Evolutionary conservation across 148 eudicot genomes (phyloP).

Genomic region (Mesembryanthemum crystallinum): DNA sequence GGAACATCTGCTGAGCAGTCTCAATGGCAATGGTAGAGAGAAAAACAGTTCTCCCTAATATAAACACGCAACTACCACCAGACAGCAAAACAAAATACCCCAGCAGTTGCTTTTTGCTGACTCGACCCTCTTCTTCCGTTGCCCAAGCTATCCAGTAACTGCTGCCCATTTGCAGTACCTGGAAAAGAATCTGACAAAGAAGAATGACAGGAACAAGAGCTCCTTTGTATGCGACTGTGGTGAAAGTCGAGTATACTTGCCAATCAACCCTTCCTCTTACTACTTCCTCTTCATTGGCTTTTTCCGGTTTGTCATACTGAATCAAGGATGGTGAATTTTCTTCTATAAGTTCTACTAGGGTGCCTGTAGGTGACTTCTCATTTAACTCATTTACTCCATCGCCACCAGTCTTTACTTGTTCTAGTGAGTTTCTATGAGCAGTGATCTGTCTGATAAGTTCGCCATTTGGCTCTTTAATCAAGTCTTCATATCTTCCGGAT

Average conservation of each 20-base stretch:
- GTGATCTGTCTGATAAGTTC: conserved; percentile 68
- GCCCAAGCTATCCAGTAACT: conserved; percentile 98
- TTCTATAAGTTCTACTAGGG: conserved; percentile 41
- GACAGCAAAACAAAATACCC: conserved; percentile 60
- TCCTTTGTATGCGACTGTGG: conserved; percentile 69
- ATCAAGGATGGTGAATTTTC: conserved; percentile 33
- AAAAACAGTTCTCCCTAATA: conserved; percentile 74
- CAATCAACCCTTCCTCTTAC: conserved; percentile 69
- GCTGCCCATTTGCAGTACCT: conserved; percentile 73
- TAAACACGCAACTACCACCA: conserved; percentile 75
- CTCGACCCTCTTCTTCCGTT: conserved; percentile 50
- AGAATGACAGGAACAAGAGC: conserved; percentile 76
- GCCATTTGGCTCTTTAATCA: conserved; percentile 49
- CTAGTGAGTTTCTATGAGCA: conserved; percentile 63
- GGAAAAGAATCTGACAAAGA: conserved; percentile 74
- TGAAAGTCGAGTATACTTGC: conserved; percentile 61
- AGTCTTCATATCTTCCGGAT: conserved; percentile 67
- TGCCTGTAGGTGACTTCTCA: conserved; percentile 23
- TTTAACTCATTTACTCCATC: conserved; percentile 14
- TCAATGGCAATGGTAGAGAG: conserved; percentile 78
- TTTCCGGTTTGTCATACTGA: conserved; percentile 29
- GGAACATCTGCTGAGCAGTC: conserved; percentile 64
- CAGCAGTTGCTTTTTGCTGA: conserved; percentile 47
- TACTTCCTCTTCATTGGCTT: conserved; percentile 52
- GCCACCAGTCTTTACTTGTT: conserved; percentile 57